Conservation (phyloP, 495 filamentous ascomycete species). For the Bacidia gigantensis region DNA sequence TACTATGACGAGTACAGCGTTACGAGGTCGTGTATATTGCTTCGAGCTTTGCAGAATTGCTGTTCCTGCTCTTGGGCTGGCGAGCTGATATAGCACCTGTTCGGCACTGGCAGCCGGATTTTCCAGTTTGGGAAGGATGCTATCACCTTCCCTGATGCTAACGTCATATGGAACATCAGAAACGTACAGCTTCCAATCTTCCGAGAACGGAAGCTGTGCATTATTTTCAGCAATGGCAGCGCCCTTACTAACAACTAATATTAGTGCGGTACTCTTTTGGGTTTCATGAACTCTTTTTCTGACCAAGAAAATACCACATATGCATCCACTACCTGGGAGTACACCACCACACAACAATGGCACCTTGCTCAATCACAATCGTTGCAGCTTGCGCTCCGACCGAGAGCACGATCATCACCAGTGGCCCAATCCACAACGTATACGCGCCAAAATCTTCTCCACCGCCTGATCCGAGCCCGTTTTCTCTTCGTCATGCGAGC, state of each 20-base stretch:
- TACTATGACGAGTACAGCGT: neutral
- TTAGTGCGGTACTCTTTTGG: too few relatives aligned
- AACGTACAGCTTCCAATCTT: conserved; percentile 10
- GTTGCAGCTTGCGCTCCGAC: conserved; percentile 10
- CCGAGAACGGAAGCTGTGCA: conserved; percentile 7
- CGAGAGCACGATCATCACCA: conserved; percentile 10
- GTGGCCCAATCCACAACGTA: neutral
- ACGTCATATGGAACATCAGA: conserved; percentile 9
- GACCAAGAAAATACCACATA: too few relatives aligned
- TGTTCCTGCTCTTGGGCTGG: neutral
- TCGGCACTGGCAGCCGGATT: neutral
- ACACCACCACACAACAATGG: conserved; percentile 5
- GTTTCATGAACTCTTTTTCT: too few relatives aligned
- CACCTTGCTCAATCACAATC: conserved; percentile 11
- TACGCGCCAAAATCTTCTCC: neutral
- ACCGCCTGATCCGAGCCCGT: neutral
- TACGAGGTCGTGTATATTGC: neutral
- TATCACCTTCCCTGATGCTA: neutral
- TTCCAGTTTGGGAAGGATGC: neutral
- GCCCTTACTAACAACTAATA: too few relatives aligned
- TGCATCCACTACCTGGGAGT: conserved; percentile 11
- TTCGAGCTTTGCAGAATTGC: neutral
- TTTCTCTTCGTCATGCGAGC: neutral
- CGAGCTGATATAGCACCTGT: neutral
- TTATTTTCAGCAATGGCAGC: conserved; percentile 6